Base-by-base conservation (phyloP, 2,329 filamentous ascomycete genomes). In the Pestalotiopsis sp. region DNA sequence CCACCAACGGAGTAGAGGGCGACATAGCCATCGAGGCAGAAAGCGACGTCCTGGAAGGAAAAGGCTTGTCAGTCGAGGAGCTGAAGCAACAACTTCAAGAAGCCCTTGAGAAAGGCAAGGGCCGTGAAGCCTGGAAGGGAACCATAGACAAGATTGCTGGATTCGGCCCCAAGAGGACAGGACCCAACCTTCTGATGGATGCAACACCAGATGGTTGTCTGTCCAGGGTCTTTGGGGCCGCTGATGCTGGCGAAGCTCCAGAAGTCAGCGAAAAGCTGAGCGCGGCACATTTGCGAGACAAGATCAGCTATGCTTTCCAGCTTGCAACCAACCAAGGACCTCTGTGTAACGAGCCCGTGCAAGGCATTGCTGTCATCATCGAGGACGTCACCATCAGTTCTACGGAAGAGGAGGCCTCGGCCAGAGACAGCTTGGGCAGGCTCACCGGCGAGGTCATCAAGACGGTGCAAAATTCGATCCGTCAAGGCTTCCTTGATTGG, bases 361-460 rank as follows among this genome's bases (percentile, higher is more conserved):
- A 98, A 82, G 96, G 96, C 64, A 88, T 98, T 27, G 96, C 95
- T 55, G 93, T 98, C 62, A 92, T 97, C 79, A 85, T 99, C 63
- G 95, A 99, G 79, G 91, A 94, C 61, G 84, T 98, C 38, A 82
- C 85, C 3, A 84, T 97, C 41, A 83, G 88, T 4, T 81, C 85
- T 1, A 86, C 88, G 7, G 85, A 87, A 38, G 80, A 81, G 55
- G 76, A 80, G 20, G 76, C 86, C 17, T 87, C 91, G 2, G 85
- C 87, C 14, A 83, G 86, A 14, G 91, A 94, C 73, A 89, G 88
- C 65, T 84, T 94, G 17, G 92, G 93, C 74, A 92, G 95, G 2
- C 84, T 98, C 0, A 98, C 95, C 0, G 94, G 96, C 71, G 96
- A 98, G 81, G 90, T 97, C 59, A 97, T 99, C 83, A 94, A 94